Evolutionary conservation across 345 rosid species (phyloP).

Genomic region (Carallia pectinifolia): DNA sequence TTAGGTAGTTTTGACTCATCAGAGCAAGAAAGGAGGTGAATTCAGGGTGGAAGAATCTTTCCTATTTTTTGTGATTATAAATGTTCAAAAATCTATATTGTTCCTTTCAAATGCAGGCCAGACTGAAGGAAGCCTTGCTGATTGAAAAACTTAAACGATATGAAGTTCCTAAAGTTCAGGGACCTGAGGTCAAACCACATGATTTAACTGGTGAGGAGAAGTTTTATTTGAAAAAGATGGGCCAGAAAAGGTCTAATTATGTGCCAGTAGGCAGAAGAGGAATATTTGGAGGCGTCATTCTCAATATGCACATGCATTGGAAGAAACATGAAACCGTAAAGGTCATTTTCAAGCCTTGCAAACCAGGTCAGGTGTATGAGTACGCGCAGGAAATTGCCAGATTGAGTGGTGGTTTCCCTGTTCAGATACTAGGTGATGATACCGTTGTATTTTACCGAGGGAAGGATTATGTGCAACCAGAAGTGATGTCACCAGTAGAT

Average conservation of each 20-base stretch:
- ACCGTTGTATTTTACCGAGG: slow-evolving; percentile 79
- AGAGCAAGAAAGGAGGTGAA: too few relatives aligned
- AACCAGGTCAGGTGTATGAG: slow-evolving; percentile 67
- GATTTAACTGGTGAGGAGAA: slow-evolving; percentile 82
- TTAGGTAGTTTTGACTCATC: too few relatives aligned
- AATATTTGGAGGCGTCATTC: slow-evolving; percentile 83
- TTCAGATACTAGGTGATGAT: slow-evolving; percentile 72
- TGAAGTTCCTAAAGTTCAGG: slow-evolving; percentile 77
- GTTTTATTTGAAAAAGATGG: slow-evolving; percentile 76
- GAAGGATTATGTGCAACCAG: slow-evolving; percentile 80
- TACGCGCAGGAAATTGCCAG: slow-evolving; percentile 73
- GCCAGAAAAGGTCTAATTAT: slow-evolving; percentile 82
- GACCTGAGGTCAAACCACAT: slow-evolving; percentile 74
- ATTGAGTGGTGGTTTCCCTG: slow-evolving; percentile 83
- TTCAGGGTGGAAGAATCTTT: too few relatives aligned
- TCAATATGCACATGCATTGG: slow-evolving; percentile 97
- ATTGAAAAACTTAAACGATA: slow-evolving; percentile 79
- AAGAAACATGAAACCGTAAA: slow-evolving; percentile 93
- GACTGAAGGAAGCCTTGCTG: slow-evolving; percentile 76
- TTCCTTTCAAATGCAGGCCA: slow-evolving; percentile 46
- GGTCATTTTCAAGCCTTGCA: slow-evolving; percentile 81
- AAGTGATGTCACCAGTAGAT: slow-evolving; percentile 86
- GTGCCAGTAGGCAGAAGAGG: slow-evolving; percentile 86
- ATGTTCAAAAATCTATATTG: not conserved
- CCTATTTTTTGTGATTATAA: too few relatives aligned